These are phyloP conservation scores for Penicillium rolfsii DNA, from an alignment of 2,329 filamentous ascomycete genomes.

Conservation along the genomic window DNA sequence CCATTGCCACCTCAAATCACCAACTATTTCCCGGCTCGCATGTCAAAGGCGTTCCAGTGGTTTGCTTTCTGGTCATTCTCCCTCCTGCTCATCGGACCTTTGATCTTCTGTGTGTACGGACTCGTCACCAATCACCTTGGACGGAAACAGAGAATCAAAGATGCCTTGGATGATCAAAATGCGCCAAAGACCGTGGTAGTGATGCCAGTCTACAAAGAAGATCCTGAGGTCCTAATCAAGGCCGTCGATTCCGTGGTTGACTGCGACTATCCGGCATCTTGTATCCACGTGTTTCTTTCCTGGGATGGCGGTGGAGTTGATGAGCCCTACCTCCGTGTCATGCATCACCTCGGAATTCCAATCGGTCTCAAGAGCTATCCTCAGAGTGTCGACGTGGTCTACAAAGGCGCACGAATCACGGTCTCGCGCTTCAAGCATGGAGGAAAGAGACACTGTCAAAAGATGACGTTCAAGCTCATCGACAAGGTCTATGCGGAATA, in stretches of 20 bases:
- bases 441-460: slow-evolving; percentile 92
- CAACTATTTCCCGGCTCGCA: slow-evolving; percentile 68
- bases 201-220: slow-evolving; percentile 96
- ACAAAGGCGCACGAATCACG: slow-evolving; percentile 80
- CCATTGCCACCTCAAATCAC: slow-evolving; percentile 76
- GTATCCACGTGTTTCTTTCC: slow-evolving; percentile 91
- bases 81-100: slow-evolving; percentile 80
- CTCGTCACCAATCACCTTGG: slow-evolving; percentile 86
- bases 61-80: slow-evolving; percentile 96
- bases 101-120: slow-evolving; percentile 91
- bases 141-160: slow-evolving; percentile 77
- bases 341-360: slow-evolving; percentile 81
- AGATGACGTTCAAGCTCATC: slow-evolving; percentile 88
- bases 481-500: slow-evolving; percentile 91
- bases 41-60: slow-evolving; percentile 81
- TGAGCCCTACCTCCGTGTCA: slow-evolving; percentile 83
- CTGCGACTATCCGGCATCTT: slow-evolving; percentile 89
- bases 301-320: slow-evolving; percentile 91
- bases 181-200: slow-evolving; percentile 94
- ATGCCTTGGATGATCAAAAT: slow-evolving; percentile 78
- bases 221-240: slow-evolving; percentile 78
- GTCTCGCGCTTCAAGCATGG: slow-evolving; percentile 91
- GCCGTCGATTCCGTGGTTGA: slow-evolving; percentile 91
- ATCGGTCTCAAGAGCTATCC: slow-evolving; percentile 74
- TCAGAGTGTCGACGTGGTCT: slow-evolving; percentile 85